Conservation (phyloP, 345 rosid genomes). For the Eucalyptus regnans region DNA sequence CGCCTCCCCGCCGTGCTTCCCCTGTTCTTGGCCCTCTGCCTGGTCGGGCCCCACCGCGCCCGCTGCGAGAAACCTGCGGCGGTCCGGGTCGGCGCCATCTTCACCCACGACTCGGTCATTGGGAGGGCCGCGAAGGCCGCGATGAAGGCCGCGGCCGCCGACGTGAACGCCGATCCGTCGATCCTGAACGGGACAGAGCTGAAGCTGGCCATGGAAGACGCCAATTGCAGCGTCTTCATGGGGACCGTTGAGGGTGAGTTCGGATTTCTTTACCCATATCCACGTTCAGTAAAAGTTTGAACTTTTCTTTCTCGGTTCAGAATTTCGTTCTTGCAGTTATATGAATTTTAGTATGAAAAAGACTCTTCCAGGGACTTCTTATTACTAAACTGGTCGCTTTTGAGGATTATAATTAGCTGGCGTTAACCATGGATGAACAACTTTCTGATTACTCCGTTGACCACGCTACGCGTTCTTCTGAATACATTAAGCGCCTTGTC, state of each 20-base stretch:
- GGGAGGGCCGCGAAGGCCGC: conserved; percentile 77
- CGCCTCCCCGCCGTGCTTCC: background rate
- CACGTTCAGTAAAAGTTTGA: background rate
- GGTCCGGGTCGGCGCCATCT: conserved; percentile 63
- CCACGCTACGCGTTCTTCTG: background rate
- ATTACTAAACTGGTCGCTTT: background rate
- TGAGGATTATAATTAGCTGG: background rate
- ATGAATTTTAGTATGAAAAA: background rate
- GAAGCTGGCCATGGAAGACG: conserved; percentile 28
- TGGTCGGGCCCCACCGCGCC: background rate
- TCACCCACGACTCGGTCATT: conserved; percentile 57
- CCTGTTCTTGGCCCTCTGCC: background rate
- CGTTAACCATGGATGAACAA: background rate
- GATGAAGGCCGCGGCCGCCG: conserved; percentile 48
- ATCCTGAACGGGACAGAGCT: conserved; percentile 49
- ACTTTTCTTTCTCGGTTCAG: background rate
- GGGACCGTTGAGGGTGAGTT: conserved; percentile 56
- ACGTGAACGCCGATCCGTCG: conserved; percentile 36
- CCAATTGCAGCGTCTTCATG: conserved; percentile 52
- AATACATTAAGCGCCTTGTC: background rate
- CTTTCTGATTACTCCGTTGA: background rate
- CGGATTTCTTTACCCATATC: background rate
- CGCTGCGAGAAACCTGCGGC: conserved; percentile 23
- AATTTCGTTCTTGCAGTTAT: background rate
- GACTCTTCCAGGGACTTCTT: background rate